Base-by-base conservation (phyloP, 305 asterid species). In the Fraxinus dipetala region DNA sequence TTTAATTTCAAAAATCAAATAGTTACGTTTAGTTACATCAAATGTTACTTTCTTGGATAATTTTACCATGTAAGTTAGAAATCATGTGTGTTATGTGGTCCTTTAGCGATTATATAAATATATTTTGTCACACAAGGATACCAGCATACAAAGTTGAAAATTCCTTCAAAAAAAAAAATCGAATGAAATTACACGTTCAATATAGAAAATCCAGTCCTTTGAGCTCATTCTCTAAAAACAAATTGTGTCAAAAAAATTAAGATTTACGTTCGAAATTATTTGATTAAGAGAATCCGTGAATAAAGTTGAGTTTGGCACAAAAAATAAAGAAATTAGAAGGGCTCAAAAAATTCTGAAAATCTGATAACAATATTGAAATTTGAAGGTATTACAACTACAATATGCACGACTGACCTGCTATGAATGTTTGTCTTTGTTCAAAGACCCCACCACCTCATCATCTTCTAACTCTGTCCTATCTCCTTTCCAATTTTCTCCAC, bases 391-490 rank as follows among this genome's bases (percentile, higher is more conserved):
- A 0, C 38, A 35, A 35, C 40, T 35, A 35, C 40, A 35, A 35
- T 35, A 35, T 35, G 40, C 35, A 5, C 36, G 36, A 34, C 36
- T 5, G 74, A 18, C 75, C 80, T 40, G 85, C 82, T 78, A 82
- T 88, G 90, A 84, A 85, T 88, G 87, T 85, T 67, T 80, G 89
- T 84, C 89, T 84, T 82, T 0, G 63, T 5, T 32, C 22, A 6
- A 3, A 36, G 85, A 75, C 82, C 88, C 85, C 54, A 79, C 86
- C 82, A 43, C 79, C 78, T 2, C 84, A 76, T 48, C 85, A 16
- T 80, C 76, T 79, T 56, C 82, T 18, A 76, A 28, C 74, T 59
- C 80, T 76, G 75, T 81, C 85, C 81, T 45, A 4, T 79, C 73
- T 32, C 32, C 35, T 59, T 43, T 72, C 36, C 35, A 1, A 35